These are phyloP conservation scores for Tulasnella sp. DNA, from an alignment of 768 basidiomycete species.

Conservation along the genomic window DNA sequence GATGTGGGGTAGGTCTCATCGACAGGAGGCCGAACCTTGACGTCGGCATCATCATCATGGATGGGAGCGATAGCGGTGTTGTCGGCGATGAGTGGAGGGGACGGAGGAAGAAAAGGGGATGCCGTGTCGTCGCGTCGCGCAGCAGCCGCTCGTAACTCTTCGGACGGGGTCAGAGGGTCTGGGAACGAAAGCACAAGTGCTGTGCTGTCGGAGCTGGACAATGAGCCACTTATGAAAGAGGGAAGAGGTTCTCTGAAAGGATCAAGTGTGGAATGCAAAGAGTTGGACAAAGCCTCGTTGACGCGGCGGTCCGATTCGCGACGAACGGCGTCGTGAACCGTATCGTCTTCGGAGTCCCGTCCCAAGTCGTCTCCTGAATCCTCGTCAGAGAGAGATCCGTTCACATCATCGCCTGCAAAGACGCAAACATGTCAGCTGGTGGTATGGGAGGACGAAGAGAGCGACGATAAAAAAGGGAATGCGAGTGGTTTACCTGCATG, in stretches of 20 bases:
- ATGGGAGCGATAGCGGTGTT: background rate
- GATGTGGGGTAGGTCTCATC: slow-evolving; percentile 6
- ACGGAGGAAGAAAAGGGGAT: background rate
- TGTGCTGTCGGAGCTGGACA: slow-evolving; percentile 23
- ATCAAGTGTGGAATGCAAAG: slow-evolving; percentile 22
- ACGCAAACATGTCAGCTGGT: background rate
- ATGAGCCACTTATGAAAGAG: slow-evolving; percentile 20
- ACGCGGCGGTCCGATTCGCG: slow-evolving; percentile 26
- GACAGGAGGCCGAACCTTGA: slow-evolving; percentile 12
- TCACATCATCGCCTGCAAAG: slow-evolving; percentile 9
- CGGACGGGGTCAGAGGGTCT: slow-evolving; percentile 27
- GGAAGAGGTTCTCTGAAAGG: slow-evolving; percentile 26
- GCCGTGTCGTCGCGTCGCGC: slow-evolving; percentile 11
- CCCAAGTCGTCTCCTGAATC: slow-evolving; percentile 21
- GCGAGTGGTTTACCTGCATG: slow-evolving; percentile 16
- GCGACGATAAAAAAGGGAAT: background rate
- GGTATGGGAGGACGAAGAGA: background rate
- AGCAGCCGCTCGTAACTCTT: slow-evolving; percentile 10
- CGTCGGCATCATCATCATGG: background rate
- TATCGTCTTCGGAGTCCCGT: slow-evolving; percentile 13
- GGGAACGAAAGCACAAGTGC: slow-evolving; percentile 23
- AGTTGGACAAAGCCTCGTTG: slow-evolving; percentile 21
- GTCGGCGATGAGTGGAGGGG: background rate
- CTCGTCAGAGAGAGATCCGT: slow-evolving; percentile 9
- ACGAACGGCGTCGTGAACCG: slow-evolving; percentile 17